phyloP scores from a whole-genome alignment of 805 yeast species.

The Saturnispora gosingensis region DNA sequence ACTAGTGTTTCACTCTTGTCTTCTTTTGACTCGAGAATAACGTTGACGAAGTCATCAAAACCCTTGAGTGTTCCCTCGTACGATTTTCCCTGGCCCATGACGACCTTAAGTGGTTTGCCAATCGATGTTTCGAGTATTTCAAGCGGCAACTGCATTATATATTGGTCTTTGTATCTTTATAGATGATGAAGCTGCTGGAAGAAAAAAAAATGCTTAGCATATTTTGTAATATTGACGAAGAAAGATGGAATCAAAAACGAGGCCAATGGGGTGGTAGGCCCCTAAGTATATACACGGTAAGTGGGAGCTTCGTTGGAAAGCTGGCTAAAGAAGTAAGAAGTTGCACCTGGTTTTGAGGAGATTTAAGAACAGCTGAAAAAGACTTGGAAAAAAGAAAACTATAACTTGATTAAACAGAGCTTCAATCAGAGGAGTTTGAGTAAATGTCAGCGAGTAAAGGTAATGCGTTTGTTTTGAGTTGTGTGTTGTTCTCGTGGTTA shows the following conservation, averaged over 20 bases:
- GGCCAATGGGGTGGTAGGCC: neutral
- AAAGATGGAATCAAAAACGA: neutral
- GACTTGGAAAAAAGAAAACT: no score
- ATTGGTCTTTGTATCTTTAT: neutral
- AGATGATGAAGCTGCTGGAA: neutral
- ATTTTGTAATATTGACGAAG: neutral
- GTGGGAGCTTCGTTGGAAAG: no score
- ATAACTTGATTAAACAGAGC: no score
- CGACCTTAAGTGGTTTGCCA: slow-evolving; percentile 62
- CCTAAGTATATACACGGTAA: no score
- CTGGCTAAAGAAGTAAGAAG: no score
- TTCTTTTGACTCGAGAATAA: slow-evolving; percentile 49
- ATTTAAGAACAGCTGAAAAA: no score
- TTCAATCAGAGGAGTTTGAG: no score
- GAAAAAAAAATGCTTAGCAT: neutral
- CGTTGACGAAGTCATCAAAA: slow-evolving; percentile 90
- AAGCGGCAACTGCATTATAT: slow-evolving; percentile 46
- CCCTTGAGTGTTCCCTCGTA: slow-evolving; percentile 86
- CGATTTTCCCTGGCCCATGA: slow-evolving; percentile 48
- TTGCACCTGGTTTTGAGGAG: no score
- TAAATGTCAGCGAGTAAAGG: no score
- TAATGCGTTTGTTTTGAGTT: no score
- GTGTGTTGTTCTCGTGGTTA: no score
- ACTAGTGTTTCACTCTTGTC: slow-evolving; percentile 34
- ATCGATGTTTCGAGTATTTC: slow-evolving; percentile 84